Evolutionary conservation across 2,329 filamentous ascomycete species (phyloP), one percentile per base, ranked within the genome.

Genomic region (Nothopassalora personata): DNA sequence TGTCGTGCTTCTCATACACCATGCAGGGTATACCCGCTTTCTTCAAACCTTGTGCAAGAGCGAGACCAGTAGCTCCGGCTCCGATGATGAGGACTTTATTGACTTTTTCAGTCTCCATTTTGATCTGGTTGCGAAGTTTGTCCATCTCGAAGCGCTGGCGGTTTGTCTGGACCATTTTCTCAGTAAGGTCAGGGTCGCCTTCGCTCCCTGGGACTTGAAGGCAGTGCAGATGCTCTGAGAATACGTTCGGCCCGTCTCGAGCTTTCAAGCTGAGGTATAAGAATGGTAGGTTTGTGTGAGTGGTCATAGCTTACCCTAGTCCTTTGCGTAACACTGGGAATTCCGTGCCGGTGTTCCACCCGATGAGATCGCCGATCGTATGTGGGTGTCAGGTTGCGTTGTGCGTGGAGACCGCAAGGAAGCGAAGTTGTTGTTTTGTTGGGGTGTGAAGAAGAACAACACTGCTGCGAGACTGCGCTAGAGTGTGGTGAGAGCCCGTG

Each of bases 21-120:
- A 53, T 56, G 52, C 61, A 68, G 1, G 62, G 56, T 23, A 70
- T 66, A 13, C 56, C 56, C 27, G 54, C 51, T 52, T 68, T 60
- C 31, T 64, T 62, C n/a, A 71, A 59, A 11, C 64, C 68, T 15
- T 70, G 66, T 1, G 68, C 69, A 9, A 71, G 59, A 0, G 57
- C 53, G 3, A 71, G 61, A 10, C 69, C 69, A 10, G 62, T 65
- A 31, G 67, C 59, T 13, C 68, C 68, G 11, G 64, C 67, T 13
- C 68, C 68, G 15, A 71, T 64, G 56, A 70, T 67, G n/a, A 71
- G 48, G 50, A 71, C 47, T 34, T 60, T 57, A 10, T 51, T 19
- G 19, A 51, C 49, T 2, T 34, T 13, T n/a, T 51, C 49, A 3
- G 10, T 34, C n/a, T 51, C 23, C 23, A 27, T 27, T 5, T 4